These are phyloP conservation scores for Psidium friedrichsthalianum DNA, from an alignment of 345 rosid genomes.

Conservation along the genomic window DNA sequence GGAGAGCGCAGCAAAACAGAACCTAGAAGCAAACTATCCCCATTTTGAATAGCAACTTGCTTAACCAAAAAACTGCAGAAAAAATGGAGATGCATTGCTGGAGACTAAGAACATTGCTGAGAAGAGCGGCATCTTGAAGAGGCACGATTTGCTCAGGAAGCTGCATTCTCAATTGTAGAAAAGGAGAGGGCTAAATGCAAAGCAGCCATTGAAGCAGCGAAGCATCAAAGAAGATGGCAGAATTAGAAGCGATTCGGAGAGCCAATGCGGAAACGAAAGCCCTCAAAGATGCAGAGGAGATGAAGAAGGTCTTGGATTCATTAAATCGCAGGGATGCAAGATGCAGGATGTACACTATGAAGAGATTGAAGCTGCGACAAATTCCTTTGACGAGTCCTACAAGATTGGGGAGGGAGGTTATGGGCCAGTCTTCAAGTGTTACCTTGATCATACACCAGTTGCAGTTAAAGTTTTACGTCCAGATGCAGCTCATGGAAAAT, in stretches of 20 bases:
- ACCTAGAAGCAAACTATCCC: no score
- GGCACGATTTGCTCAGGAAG: conserved; percentile 48
- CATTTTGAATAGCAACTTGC: conserved; percentile 39
- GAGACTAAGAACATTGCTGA: conserved; percentile 51
- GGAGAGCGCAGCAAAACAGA: no score
- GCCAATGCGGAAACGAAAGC: conserved; percentile 32
- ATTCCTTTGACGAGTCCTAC: conserved; percentile 28
- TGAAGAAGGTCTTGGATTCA: conserved; percentile 14
- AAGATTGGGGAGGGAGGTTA: conserved; percentile 97
- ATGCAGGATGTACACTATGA: conserved; percentile 68
- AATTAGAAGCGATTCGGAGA: conserved; percentile 51
- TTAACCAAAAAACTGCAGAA: conserved; percentile 17
- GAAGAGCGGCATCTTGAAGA: conserved; percentile 52
- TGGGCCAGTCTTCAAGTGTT: conserved; percentile 79
- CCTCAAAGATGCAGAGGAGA: conserved; percentile 41
- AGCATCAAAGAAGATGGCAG: conserved; percentile 50
- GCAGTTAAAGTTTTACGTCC: conserved; percentile 88
- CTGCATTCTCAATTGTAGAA: conserved; percentile 39
- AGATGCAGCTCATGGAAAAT: conserved; percentile 91
- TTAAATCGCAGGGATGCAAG: conserved; percentile 21
- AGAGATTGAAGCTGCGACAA: conserved; percentile 76
- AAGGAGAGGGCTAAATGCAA: conserved; percentile 49
- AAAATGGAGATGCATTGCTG: conserved; percentile 61
- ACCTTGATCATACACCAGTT: conserved; percentile 73
- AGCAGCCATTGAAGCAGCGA: conserved; percentile 67